A percentile compares a stretch with the other conserved stretches of the same genome.
Conservation (phyloP, 345 rosid species). For the Nasturtium officinale region DNA sequence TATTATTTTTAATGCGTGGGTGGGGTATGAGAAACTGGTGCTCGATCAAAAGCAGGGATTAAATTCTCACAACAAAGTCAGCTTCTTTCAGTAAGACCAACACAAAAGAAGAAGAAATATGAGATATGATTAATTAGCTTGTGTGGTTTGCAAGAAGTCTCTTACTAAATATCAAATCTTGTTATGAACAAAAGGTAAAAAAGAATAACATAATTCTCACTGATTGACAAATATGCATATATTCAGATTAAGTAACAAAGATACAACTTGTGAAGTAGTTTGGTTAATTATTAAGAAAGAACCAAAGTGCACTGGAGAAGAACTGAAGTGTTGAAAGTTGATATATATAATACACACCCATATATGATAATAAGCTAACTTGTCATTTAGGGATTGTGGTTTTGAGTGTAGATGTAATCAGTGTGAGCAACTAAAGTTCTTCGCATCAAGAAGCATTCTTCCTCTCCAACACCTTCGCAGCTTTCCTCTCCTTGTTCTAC, state of each 20-base stretch:
- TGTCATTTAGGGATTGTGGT: slow-evolving; percentile 37
- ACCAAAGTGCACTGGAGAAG: slow-evolving; percentile 9
- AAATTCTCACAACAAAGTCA: slow-evolving; percentile 22
- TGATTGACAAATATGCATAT: neutral
- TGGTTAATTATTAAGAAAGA: neutral
- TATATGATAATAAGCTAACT: neutral
- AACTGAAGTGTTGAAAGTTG: neutral
- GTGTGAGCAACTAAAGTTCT: slow-evolving; percentile 54
- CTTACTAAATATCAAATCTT: slow-evolving; percentile 46
- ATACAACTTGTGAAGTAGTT: neutral
- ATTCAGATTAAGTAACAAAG: neutral
- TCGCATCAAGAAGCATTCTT: slow-evolving; percentile 55
- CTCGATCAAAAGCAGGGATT: neutral
- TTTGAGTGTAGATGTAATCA: slow-evolving; percentile 60
- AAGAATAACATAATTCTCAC: neutral
- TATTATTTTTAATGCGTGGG: slow-evolving; percentile 29
- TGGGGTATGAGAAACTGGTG: slow-evolving; percentile 24
- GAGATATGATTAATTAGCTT: neutral
- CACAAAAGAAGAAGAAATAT: neutral
- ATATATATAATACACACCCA: neutral
- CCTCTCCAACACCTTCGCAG: slow-evolving; percentile 57
- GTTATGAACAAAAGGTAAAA: neutral
- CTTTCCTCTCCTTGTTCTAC: slow-evolving; percentile 36
- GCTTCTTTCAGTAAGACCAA: slow-evolving; percentile 24
- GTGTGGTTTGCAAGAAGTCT: slow-evolving; percentile 18